A percentile compares a stretch with the other conserved stretches of the same genome.
These are phyloP conservation scores for Trichoderma sp. DNA, from an alignment of 2,329 filamentous ascomycete species.

Conservation along the genomic window DNA sequence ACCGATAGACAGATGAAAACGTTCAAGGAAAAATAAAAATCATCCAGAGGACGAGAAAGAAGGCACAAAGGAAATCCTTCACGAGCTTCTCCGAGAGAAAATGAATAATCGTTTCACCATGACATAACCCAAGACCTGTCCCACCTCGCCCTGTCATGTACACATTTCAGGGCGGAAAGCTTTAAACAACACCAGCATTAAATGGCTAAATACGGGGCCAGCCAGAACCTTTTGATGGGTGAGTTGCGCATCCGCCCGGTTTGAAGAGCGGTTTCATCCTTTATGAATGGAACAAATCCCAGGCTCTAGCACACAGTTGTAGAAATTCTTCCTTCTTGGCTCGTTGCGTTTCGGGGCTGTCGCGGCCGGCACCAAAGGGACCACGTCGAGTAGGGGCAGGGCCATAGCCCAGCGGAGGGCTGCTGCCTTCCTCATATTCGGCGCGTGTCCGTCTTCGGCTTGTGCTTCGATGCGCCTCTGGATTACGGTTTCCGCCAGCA, in stretches of 20 bases:
- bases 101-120: conserved; percentile 7
- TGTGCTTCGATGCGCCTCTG: conserved; percentile 55
- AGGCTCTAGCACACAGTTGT: conserved; percentile 78
- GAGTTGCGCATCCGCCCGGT: not conserved
- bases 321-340: conserved; percentile 94
- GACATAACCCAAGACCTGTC: not conserved
- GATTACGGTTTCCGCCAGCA: conserved; percentile 48
- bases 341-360: conserved; percentile 76
- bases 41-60: not conserved
- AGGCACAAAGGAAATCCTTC: not conserved
- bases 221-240: not conserved
- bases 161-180: not conserved
- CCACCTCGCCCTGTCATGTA: not conserved
- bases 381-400: conserved; percentile 60
- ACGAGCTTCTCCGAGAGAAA: not conserved
- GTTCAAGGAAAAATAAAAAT: not conserved
- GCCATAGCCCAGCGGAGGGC: conserved; percentile 76
- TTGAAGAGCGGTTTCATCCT: not conserved
- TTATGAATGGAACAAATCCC: conserved; percentile 96
- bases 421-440: conserved; percentile 91
- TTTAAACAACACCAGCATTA: not conserved
- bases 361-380: conserved; percentile 76
- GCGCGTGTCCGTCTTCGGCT: conserved; percentile 74
- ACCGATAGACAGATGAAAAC: conserved; percentile 1
- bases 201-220: not conserved